Evolutionary conservation across 2,329 filamentous ascomycete species (phyloP).

Genomic region (Epichloe aotearoae): DNA sequence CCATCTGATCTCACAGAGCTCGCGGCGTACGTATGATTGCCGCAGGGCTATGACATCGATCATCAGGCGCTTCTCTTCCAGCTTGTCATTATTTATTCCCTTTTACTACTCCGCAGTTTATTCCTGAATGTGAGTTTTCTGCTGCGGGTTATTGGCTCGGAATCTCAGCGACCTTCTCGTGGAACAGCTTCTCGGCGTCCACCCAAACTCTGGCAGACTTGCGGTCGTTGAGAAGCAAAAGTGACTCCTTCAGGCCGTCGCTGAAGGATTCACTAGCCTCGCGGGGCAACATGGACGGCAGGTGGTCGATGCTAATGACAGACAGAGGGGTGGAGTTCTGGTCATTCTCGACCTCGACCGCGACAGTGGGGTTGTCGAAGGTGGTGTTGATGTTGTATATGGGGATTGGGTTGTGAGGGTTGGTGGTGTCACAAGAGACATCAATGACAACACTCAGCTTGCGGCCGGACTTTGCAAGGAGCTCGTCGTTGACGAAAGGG

Average conservation of each 20-base stretch:
- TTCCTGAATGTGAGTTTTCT: neutral
- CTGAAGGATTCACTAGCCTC: slow-evolving; percentile 56
- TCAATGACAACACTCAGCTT: slow-evolving; percentile 72
- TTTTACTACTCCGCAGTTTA: no score
- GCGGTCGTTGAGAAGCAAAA: slow-evolving; percentile 4
- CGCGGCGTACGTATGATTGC: no score
- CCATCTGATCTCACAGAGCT: no score
- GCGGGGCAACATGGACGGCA: slow-evolving; percentile 70
- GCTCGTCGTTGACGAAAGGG: slow-evolving; percentile 63
- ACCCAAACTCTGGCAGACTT: slow-evolving; percentile 5
- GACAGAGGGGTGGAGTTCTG: slow-evolving; percentile 40
- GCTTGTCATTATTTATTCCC: no score
- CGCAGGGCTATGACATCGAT: no score
- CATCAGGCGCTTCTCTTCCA: no score
- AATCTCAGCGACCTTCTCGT: slow-evolving; percentile 4
- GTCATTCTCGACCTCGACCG: slow-evolving; percentile 47
- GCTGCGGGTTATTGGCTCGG: neutral
- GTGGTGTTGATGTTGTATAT: slow-evolving; percentile 78
- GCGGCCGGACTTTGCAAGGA: slow-evolving; percentile 49
- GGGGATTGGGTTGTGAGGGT: slow-evolving; percentile 49
- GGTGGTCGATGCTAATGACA: slow-evolving; percentile 80
- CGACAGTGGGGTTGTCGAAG: slow-evolving; percentile 76
- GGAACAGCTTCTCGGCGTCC: slow-evolving; percentile 4
- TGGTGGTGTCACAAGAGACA: slow-evolving; percentile 54
- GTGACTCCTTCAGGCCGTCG: neutral